These are phyloP conservation scores for Solanum hybrid DNA, from an alignment of 305 asterid species.

Conservation along the genomic window DNA sequence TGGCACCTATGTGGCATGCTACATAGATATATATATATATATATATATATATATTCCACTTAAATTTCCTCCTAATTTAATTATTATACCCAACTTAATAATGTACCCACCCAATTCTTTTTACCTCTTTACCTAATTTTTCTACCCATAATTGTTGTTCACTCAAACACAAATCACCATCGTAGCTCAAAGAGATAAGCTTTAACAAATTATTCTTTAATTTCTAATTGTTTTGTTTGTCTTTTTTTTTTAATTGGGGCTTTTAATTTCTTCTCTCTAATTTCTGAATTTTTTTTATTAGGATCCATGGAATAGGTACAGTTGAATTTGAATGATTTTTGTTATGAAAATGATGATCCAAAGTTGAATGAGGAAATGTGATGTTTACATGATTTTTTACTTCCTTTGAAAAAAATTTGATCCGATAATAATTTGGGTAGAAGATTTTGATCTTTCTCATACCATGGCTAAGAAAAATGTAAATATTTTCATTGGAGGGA, in stretches of 20 bases:
- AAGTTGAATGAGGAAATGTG: not conserved
- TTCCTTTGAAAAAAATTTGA: not conserved
- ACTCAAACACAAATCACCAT: not conserved
- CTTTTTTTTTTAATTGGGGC: not conserved
- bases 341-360: not conserved
- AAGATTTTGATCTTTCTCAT: not conserved
- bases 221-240: too few species aligned
- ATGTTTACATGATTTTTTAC: not conserved
- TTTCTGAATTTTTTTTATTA: too few species aligned
- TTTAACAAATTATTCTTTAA: too few species aligned
- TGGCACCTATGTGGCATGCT: too few species aligned
- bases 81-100: not conserved
- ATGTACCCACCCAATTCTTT: not conserved
- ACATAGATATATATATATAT: too few species aligned
- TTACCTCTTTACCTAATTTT: not conserved
- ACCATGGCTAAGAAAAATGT: not conserved
- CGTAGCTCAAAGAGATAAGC: not conserved
- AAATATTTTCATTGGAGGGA: not conserved
- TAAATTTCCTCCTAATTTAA: too few species aligned
- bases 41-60: too few species aligned
- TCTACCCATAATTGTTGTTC: not conserved
- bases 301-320: not conserved
- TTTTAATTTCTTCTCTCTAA: not conserved
- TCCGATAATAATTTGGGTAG: not conserved
- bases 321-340: not conserved